Conservation (phyloP, 2,329 filamentous ascomycete genomes). For the Penicillium sp. region DNA sequence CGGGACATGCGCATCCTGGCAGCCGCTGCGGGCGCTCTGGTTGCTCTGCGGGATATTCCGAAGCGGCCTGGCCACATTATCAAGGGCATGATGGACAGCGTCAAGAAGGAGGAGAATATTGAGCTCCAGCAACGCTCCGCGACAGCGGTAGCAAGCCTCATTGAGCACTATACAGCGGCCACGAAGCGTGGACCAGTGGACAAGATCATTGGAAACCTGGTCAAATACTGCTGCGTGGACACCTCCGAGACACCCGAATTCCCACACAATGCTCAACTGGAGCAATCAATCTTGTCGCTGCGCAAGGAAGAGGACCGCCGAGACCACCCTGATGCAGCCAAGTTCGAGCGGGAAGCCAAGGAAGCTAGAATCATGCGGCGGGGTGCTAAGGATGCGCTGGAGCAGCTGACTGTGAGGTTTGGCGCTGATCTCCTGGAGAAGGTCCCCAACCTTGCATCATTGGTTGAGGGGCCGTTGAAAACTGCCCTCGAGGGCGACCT, state of each 20-base stretch:
- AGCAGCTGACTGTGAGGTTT: conserved; percentile 77
- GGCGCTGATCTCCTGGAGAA: conserved; percentile 71
- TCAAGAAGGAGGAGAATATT: conserved; percentile 89
- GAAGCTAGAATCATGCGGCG: conserved; percentile 85
- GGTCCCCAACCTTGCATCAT: conserved; percentile 72
- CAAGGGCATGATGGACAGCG: conserved; percentile 96
- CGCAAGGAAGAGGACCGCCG: conserved; percentile 95
- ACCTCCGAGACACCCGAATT: conserved; percentile 97
- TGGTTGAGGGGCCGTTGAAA: conserved; percentile 77
- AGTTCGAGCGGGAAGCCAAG: conserved; percentile 83
- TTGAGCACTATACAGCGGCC: conserved; percentile 77
- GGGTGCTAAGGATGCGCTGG: conserved; percentile 88
- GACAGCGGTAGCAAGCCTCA: conserved; percentile 73
- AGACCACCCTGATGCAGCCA: conserved; percentile 84
- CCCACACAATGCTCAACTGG: conserved; percentile 71
- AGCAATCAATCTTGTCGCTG: conserved; percentile 79
- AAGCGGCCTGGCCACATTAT: conserved; percentile 93
- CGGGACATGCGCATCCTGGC: conserved; percentile 83
- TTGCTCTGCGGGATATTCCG: conserved; percentile 79
- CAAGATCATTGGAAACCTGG: conserved; percentile 90
- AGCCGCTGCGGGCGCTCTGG: conserved; percentile 77
- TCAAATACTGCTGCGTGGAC: conserved; percentile 97
- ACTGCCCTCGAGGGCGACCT: conserved; percentile 67
- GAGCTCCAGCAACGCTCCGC: conserved; percentile 85
- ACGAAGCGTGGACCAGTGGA: conserved; percentile 82